Percentiles rank a stretch among this genome's conserved stretches.
Evolutionary conservation across 192 early-diverging fungal genomes (phyloP).

Genomic region (Coemansia sp.): DNA sequence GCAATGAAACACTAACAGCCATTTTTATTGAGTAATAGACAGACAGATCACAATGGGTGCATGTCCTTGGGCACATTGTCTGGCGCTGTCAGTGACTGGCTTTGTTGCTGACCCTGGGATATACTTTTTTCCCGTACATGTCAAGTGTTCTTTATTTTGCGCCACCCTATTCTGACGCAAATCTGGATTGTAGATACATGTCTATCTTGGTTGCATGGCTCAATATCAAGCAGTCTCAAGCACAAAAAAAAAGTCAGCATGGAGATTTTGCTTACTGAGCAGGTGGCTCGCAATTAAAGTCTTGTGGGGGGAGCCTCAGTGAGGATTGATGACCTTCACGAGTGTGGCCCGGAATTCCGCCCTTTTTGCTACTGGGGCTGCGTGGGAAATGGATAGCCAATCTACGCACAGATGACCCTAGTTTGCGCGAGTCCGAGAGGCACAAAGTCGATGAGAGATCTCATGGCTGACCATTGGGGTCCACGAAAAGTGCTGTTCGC

Average conservation of each 20-base stretch:
- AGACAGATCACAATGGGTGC: not conserved
- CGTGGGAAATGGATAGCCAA: not conserved
- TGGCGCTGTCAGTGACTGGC: not conserved
- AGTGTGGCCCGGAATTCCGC: not conserved
- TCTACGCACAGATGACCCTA: not conserved
- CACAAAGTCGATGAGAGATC: not conserved
- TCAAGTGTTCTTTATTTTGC: too few relatives aligned
- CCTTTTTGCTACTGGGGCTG: not conserved
- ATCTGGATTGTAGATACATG: too few relatives aligned
- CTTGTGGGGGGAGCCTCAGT: not conserved
- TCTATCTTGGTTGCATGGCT: not conserved
- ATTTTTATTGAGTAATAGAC: not conserved
- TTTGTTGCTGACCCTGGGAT: too few relatives aligned
- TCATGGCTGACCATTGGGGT: not conserved
- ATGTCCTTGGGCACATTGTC: not conserved
- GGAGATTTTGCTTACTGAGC: not conserved
- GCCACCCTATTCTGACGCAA: too few relatives aligned
- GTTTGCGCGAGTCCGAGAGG: not conserved
- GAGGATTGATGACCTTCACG: not conserved
- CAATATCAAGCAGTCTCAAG: not conserved
- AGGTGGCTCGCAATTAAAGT: constrained; percentile 2
- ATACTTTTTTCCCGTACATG: too few relatives aligned
- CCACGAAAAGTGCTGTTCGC: not conserved
- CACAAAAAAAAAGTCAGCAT: not conserved
- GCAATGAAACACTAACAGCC: not conserved